A percentile compares a stretch with the other conserved stretches of the same genome.
phyloP scores from a whole-genome alignment of 2,329 filamentous ascomycete genomes.

The Colletotrichum sp. region DNA sequence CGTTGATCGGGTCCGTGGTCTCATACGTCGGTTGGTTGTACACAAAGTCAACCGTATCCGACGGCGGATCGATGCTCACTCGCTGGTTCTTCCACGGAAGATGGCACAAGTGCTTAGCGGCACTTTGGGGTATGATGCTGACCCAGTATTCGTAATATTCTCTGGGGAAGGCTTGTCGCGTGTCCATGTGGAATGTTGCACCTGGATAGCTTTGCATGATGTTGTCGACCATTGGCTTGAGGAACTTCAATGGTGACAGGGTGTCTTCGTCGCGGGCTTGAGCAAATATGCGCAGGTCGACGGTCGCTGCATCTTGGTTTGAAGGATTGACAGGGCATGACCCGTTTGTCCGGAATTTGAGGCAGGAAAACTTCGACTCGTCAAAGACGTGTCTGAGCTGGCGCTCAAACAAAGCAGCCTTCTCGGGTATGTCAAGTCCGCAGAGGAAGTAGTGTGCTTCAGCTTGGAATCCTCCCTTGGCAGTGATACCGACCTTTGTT shows the following conservation, averaged over 20 bases:
- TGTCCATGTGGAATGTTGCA: slow-evolving; percentile 43
- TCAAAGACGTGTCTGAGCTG: slow-evolving; percentile 40
- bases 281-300: slow-evolving; percentile 49
- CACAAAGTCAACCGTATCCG: slow-evolving; percentile 26
- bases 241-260: slow-evolving; percentile 39
- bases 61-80: slow-evolving; percentile 24
- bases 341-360: slow-evolving; percentile 39
- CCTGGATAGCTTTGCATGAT: slow-evolving; percentile 49
- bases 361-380: slow-evolving; percentile 36
- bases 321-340: slow-evolving; percentile 39
- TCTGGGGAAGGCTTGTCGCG: slow-evolving; percentile 28
- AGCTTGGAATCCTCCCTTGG: slow-evolving; percentile 47
- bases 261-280: slow-evolving; percentile 46
- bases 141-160: slow-evolving; percentile 27
- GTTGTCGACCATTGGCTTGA: slow-evolving; percentile 41
- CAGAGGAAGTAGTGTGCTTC: slow-evolving; percentile 48
- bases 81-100: slow-evolving; percentile 25
- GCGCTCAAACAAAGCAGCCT: slow-evolving; percentile 46
- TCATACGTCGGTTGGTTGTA: slow-evolving; percentile 29
- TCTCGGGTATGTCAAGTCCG: slow-evolving; percentile 47
- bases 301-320: slow-evolving; percentile 53
- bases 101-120: slow-evolving; percentile 25
- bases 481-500: slow-evolving; percentile 48
- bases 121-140: slow-evolving; percentile 26
- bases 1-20: slow-evolving; percentile 27